Evolutionary conservation across 345 rosid species (phyloP), one percentile per base, ranked within the genome.

Genomic region (Aurinia saxatilis): DNA sequence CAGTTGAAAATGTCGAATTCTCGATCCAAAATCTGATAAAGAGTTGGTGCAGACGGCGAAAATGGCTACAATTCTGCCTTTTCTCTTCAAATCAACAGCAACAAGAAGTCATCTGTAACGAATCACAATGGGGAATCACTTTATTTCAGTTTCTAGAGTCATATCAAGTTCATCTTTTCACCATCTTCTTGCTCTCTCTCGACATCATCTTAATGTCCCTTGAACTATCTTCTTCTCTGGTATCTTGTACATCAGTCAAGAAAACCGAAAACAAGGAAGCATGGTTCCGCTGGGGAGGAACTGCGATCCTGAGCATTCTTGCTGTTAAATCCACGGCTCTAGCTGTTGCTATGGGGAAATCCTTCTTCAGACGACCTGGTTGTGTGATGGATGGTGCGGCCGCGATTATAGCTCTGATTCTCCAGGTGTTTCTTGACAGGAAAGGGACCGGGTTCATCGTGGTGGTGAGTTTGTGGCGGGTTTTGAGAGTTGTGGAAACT

Each of bases 271-370:
- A 23, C 16, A 46, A 38, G 14, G 44, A 70, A 17, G 63, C 54
- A 15, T 81, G 95, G 97, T 78, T 61, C 50, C 90, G 75, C 37
- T 80, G 87, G 89, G 67, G 74, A 18, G 90, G 86, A n/a, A 77
- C 81, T 2, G 70, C 74, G 0, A 80, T 86, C 48, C 47, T 90
- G 39, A 57, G 66, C 48, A 50, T 86, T 7, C 86, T 90, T 15
- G 83, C 74, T 3, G 39, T 67, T 2, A 90, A 78, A 64, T 68
- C 79, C 5, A 21, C 71, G 10, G 84, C 78, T 10, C 46, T 80
- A 18, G 76, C 65, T 2, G 49, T 77, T 55, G 83, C 73, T 2
- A 66, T 79, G 5, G 85, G 88, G 27, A 12, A 42, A 1, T 52
- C 75, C 0, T 83, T 87, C 70, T 80, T 80, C 23, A 46, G 61